Percentiles rank a stretch among this genome's conserved stretches.
Conservation (phyloP, 2,329 filamentous ascomycete genomes). For the Fusarium pseudograminearum region DNA sequence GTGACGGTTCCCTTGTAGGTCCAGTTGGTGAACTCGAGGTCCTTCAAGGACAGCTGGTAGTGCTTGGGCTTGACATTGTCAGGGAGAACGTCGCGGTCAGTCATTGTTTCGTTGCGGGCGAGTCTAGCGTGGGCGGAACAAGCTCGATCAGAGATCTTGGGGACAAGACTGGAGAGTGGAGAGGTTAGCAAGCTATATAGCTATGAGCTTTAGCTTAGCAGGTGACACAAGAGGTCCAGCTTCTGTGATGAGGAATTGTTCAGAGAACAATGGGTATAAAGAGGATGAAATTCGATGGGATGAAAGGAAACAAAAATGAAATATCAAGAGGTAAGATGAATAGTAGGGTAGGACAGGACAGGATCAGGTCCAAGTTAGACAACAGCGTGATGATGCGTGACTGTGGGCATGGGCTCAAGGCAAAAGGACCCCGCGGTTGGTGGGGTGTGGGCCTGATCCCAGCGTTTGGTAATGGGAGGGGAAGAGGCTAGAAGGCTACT, state of each 20-base stretch:
- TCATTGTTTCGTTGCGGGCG: constrained; percentile 58
- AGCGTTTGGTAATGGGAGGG: constrained; percentile 14
- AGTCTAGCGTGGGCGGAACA: constrained; percentile 55
- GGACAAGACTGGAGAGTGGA: constrained; percentile 42
- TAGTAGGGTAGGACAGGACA: neutral
- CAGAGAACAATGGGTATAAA: constrained; percentile 14
- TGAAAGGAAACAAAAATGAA: constrained; percentile 3
- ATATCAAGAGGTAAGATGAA: constrained; percentile 24
- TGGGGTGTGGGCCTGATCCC: constrained; percentile 27
- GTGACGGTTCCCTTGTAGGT: constrained; percentile 84
- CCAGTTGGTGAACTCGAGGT: constrained; percentile 80
- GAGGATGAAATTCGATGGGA: constrained; percentile 1
- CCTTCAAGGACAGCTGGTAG: constrained; percentile 84
- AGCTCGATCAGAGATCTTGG: constrained; percentile 47
- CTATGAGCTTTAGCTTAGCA: constrained; percentile 36
- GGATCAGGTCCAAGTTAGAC: neutral
- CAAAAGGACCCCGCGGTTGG: constrained; percentile 36
- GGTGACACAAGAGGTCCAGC: constrained; percentile 17
- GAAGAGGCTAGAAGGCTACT: neutral
- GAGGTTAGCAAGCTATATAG: constrained; percentile 41
- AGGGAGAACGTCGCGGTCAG: constrained; percentile 72
- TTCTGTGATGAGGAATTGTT: neutral
- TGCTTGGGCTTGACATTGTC: constrained; percentile 81
- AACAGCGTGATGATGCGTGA: constrained; percentile 39
- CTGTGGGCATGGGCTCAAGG: constrained; percentile 6